Base-by-base conservation (phyloP, 2,329 filamentous ascomycete species). In the Aspergillus niger region DNA sequence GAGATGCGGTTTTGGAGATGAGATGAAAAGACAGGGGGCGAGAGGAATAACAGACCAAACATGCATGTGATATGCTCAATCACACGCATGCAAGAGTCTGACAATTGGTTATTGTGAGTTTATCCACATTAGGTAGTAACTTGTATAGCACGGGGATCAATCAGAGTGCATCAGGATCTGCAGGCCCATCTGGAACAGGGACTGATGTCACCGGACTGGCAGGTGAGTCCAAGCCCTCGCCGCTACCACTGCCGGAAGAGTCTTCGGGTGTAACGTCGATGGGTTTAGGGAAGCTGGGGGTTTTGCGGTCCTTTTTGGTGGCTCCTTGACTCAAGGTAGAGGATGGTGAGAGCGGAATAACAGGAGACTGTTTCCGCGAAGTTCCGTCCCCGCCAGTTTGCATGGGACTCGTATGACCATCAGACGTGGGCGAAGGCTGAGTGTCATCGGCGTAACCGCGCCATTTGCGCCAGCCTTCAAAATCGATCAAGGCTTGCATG, bases 401-500 rank as follows among this genome's bases (percentile, higher is more conserved):
- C 70, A 73, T 69, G 8, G 72, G 71, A 47, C 72, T 74, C 8
- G 66, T 58, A 48, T 64, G 63, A 24, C 60, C 66, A 36, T 70
- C 65, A 6, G 62, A 60, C 17, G 58, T 56, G 22, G 67, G 63
- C 13, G 64, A 58, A 22, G 68, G 59, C 7, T 50, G 61, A 30
- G 66, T 64, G 15, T 70, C 67, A 49, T 76, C 76, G 41, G 77
- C 78, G 72, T 91, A 94, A 70, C 95, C 91, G 76, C 97, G 97
- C 95, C 95, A 99, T 76, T 92, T 92, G 58, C 93, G 87, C 95
- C 95, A 99, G 63, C 95, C 95, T 74, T 98, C 94, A 74, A 95
- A 98, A 80, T 99, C 95, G 71, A 99, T 98, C 24, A 99, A 84
- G 8, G 95, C 95, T 80, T 98, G 95, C 95, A 99, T 99, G 81